phyloP scores from a whole-genome alignment of 2,329 filamentous ascomycete species.

The Aspergillus tanneri region DNA sequence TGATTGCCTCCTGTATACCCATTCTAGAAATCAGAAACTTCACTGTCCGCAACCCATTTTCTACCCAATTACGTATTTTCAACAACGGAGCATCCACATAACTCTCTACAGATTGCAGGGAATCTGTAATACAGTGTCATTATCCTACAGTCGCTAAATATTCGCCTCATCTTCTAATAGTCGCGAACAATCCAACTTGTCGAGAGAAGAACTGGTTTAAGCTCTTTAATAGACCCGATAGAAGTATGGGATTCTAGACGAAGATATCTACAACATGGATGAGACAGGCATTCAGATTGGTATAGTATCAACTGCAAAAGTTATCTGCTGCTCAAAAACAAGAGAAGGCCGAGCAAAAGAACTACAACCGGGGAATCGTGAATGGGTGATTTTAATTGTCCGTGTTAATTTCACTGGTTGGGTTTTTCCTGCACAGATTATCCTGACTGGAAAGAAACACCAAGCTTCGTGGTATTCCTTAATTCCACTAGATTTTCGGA shows the following conservation, averaged over 20 bases:
- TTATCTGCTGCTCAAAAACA: neutral
- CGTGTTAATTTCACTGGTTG: neutral
- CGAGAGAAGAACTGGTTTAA: no score
- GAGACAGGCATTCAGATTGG: neutral
- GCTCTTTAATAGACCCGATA: no score
- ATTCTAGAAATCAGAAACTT: neutral
- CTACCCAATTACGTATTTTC: neutral
- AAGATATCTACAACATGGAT: neutral
- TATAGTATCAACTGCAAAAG: neutral
- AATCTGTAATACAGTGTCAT: no score
- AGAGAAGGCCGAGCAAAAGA: neutral
- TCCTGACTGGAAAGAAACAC: neutral
- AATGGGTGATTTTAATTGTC: neutral
- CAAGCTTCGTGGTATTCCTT: neutral
- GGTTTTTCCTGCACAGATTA: neutral
- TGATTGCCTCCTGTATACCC: neutral
- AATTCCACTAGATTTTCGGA: neutral
- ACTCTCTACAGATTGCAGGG: no score
- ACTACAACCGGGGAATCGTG: neutral
- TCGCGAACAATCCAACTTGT: no score
- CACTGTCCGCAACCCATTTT: neutral
- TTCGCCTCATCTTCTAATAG: no score
- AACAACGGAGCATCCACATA: neutral
- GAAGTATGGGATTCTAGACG: neutral
- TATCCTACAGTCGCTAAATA: no score